These are phyloP conservation scores for Hansfordia pulvinata DNA, from an alignment of 2,329 filamentous ascomycete genomes.

Conservation along the genomic window DNA sequence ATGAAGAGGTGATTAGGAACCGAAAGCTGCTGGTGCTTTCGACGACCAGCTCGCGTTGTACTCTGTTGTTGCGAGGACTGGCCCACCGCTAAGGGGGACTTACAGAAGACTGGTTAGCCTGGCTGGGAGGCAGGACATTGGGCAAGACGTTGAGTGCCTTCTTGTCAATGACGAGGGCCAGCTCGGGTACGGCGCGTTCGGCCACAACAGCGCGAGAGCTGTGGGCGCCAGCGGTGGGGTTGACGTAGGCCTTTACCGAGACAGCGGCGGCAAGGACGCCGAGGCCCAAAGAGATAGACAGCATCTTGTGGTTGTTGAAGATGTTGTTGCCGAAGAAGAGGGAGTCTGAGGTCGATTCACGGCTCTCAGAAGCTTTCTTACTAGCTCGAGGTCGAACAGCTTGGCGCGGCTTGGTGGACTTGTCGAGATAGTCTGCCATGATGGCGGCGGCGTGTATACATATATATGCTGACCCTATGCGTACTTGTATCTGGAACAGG, in stretches of 20 bases:
- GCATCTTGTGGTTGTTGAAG: conserved; percentile 8
- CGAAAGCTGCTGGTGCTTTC: no score
- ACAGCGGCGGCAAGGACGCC: conserved; percentile 7
- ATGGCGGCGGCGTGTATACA: no score
- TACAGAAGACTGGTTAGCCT: conserved; percentile 22
- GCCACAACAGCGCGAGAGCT: neutral
- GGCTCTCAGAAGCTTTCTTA: no score
- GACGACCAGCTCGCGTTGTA: no score
- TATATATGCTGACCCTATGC: no score
- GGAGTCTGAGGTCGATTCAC: no score
- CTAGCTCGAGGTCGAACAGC: no score
- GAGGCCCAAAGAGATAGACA: conserved; percentile 5
- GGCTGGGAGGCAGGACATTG: conserved; percentile 20
- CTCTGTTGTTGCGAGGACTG: no score
- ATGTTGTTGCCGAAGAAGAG: no score
- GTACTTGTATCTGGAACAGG: no score
- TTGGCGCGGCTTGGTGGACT: no score
- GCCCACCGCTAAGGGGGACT: conserved; percentile 6
- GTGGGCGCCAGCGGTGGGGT: conserved; percentile 2
- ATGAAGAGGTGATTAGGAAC: neutral
- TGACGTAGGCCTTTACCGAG: conserved; percentile 5
- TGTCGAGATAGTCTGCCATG: no score
- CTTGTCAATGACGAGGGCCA: conserved; percentile 28
- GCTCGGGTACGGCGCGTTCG: conserved; percentile 5
- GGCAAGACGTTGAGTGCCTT: conserved; percentile 27